These are phyloP conservation scores for Cubamyces lactineus DNA, from an alignment of 768 basidiomycete genomes.

Conservation along the genomic window DNA sequence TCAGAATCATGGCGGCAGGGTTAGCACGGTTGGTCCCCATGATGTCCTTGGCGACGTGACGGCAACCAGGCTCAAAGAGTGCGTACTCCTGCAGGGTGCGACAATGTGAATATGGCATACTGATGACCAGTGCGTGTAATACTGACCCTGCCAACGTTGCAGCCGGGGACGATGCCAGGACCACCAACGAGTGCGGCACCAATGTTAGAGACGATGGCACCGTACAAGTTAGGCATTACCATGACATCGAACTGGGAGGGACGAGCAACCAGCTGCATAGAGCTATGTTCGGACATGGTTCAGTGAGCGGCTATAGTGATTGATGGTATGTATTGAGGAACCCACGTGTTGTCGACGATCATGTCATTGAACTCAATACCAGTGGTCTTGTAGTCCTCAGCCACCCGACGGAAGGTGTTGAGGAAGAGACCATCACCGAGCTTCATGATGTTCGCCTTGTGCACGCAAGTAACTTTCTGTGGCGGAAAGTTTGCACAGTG, in stretches of 20 bases:
- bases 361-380: conserved; percentile 96
- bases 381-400: conserved; percentile 92
- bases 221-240: conserved; percentile 99
- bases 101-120: conserved; percentile 16
- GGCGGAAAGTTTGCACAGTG: neutral
- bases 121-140: neutral
- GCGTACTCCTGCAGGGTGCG: conserved; percentile 76
- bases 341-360: conserved; percentile 98
- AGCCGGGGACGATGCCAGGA: conserved; percentile 96
- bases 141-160: conserved; percentile 91
- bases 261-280: conserved; percentile 98
- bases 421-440: conserved; percentile 99
- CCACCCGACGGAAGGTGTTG: conserved; percentile 95
- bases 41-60: conserved; percentile 93
- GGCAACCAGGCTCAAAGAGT: conserved; percentile 97
- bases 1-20: conserved; percentile 96
- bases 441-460: conserved; percentile 99
- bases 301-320: conserved; percentile 2
- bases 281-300: conserved; percentile 46
- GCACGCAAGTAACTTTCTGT: conserved; percentile 99
- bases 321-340: conserved; percentile 3
- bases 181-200: conserved; percentile 98
- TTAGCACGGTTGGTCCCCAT: conserved; percentile 97
- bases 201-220: conserved; percentile 97
- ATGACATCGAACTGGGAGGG: conserved; percentile 98